Percentiles rank a stretch among this genome's conserved stretches.
Conservation (phyloP, 2,329 filamentous ascomycete genomes). For the Trichoderma hamatum region DNA sequence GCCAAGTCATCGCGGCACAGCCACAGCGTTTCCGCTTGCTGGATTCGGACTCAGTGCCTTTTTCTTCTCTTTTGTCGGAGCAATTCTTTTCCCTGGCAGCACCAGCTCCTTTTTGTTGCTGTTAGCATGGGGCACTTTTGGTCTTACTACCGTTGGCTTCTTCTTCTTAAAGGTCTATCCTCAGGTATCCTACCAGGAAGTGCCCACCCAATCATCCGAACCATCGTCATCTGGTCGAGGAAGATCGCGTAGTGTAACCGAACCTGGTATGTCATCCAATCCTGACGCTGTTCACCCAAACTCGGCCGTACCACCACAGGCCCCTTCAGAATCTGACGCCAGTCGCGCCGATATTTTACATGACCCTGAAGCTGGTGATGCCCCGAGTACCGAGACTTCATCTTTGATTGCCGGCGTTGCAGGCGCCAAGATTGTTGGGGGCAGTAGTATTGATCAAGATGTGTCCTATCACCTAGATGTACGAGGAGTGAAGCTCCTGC, state of each 20-base stretch:
- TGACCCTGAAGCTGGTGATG: slow-evolving; percentile 30
- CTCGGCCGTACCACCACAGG: slow-evolving; percentile 3
- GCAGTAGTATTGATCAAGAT: slow-evolving; percentile 69
- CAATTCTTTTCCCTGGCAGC: slow-evolving; percentile 78
- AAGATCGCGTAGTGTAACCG: slow-evolving; percentile 9
- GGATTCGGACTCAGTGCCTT: slow-evolving; percentile 95
- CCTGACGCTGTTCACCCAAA: neutral
- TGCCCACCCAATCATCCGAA: slow-evolving; percentile 46
- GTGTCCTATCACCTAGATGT: slow-evolving; percentile 86
- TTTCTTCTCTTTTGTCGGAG: slow-evolving; percentile 85
- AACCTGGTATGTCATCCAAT: slow-evolving; percentile 27
- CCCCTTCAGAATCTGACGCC: slow-evolving; percentile 7
- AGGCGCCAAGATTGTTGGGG: slow-evolving; percentile 53
- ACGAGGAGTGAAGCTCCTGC: slow-evolving; percentile 76
- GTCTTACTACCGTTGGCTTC: slow-evolving; percentile 74
- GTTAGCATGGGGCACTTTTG: slow-evolving; percentile 76
- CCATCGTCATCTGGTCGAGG: slow-evolving; percentile 8
- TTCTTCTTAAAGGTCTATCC: slow-evolving; percentile 81
- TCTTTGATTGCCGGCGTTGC: slow-evolving; percentile 73
- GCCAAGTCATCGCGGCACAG: slow-evolving; percentile 87
- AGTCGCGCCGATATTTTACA: slow-evolving; percentile 4
- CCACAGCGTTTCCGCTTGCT: slow-evolving; percentile 89
- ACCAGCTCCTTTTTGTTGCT: slow-evolving; percentile 81
- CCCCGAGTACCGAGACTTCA: slow-evolving; percentile 71
- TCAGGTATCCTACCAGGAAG: slow-evolving; percentile 56